Evolutionary conservation across 1,284 basidiomycete genomes (phyloP), one percentile per base, ranked within the genome.

Genomic region (Puccinia triticina): DNA sequence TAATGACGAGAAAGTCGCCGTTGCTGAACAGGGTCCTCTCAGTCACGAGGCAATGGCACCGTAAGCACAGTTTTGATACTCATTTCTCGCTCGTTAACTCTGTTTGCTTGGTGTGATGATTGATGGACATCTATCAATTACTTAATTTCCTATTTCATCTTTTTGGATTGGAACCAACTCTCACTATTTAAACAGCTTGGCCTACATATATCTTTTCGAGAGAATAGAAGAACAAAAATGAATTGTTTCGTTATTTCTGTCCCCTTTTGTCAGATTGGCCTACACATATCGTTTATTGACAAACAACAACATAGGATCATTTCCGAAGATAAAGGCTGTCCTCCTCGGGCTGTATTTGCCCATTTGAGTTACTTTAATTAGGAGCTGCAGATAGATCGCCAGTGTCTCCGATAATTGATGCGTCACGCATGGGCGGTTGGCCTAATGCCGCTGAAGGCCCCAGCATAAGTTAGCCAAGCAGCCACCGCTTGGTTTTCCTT

Each of bases 1-100:
- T 88, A 97, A 98, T 85, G 95, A 98, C 87, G 95, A 98, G 88
- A 98, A 97, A 88, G 85, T 85, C 55, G 67, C 53, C 7, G 55
- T 71, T 18, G 77, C 77, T 37, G 34, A 37, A 23, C 32, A 72
- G 7, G 77, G 77, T 23, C 21, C 48, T n/a, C 46, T 71, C 26
- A 80, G 77, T 59, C 50, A 66, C 53, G 40, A 80, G 23, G 23
- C 77, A 18, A 46, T 80, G 23, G 61, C 77, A n/a, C 77, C 77
- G 77, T 80, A 59, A 72, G 77, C 59, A 14, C 18, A 23, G 11
- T 64, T 43, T 48, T 26, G 16, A 23, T 12, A 14, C 2, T 18
- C 48, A 67, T 11, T 40, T 77, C 61, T 66, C 26, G 14, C 32
- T 61, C 12, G 23, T 75, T 57, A 32, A 12, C 16, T 29, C 29